Evolutionary conservation across 495 filamentous ascomycete genomes (phyloP).

Genomic region (Neurospora sp.): DNA sequence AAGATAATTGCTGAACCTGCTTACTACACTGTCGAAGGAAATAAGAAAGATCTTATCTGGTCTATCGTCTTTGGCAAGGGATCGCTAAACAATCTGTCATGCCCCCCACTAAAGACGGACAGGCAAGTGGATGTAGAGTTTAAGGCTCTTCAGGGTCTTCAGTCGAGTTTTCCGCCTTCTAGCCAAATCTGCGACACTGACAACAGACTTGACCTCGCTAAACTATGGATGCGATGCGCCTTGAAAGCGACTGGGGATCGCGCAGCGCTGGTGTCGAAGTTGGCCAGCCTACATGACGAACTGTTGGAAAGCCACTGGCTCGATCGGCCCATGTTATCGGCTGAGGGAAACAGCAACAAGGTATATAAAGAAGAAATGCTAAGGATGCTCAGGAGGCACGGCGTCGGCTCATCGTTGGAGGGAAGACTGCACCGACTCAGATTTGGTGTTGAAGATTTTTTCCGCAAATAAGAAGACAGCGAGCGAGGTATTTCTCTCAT

Average conservation of each 20-base stretch:
- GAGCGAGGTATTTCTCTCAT: not conserved
- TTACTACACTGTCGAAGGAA: not conserved
- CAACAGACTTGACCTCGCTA: not conserved
- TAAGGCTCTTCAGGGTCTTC: no score
- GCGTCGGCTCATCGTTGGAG: not conserved
- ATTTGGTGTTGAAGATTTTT: not conserved
- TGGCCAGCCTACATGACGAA: not conserved
- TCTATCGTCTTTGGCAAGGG: accelerated
- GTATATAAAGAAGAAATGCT: not conserved
- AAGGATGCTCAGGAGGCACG: not conserved
- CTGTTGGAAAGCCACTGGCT: not conserved
- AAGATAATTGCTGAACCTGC: not conserved
- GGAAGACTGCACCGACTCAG: not conserved
- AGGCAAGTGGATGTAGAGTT: no score
- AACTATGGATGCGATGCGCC: not conserved
- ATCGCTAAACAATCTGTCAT: not conserved
- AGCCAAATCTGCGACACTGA: no score
- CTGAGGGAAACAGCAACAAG: no score
- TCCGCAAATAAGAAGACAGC: not conserved
- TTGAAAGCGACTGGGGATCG: not conserved
- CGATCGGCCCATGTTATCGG: no score
- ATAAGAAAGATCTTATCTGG: not conserved
- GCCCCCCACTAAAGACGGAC: no score
- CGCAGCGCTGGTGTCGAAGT: not conserved
- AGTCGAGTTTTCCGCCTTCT: no score